These are phyloP conservation scores for Quambalaria eucalypti DNA, from an alignment of 1,284 basidiomycete species.

Conservation along the genomic window DNA sequence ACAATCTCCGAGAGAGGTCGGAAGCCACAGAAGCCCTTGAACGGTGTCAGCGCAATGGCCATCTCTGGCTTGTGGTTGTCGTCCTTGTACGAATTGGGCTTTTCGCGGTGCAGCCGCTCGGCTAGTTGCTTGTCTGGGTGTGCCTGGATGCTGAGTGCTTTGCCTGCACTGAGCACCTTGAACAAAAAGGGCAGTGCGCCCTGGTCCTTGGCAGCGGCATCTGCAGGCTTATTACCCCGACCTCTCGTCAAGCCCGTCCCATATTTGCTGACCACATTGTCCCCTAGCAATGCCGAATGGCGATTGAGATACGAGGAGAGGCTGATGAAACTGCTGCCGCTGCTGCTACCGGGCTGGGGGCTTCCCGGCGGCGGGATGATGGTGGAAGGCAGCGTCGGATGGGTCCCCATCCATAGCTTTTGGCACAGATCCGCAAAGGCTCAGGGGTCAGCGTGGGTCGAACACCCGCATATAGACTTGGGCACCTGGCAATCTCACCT, in stretches of 20 bases:
- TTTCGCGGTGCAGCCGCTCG: constrained; percentile 62
- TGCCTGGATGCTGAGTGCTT: constrained; percentile 91
- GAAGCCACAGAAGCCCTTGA: constrained; percentile 86
- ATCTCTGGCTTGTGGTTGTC: constrained; percentile 96
- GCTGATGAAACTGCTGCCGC: not conserved
- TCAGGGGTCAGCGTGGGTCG: too few species aligned
- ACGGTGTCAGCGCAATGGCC: constrained; percentile 86
- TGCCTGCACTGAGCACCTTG: constrained; percentile 66
- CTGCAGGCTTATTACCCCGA: not conserved
- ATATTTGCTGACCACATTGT: constrained; percentile 14
- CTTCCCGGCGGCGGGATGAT: constrained; percentile 38
- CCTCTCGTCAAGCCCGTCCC: not conserved
- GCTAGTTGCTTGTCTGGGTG: constrained; percentile 91
- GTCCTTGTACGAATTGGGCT: constrained; percentile 84
- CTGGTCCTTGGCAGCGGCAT: not conserved
- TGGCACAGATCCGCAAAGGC: constrained; percentile 50
- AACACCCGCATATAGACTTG: not conserved
- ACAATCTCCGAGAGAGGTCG: constrained; percentile 66
- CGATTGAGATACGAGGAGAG: constrained; percentile 20
- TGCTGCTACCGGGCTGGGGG: not conserved
- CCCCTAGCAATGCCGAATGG: constrained; percentile 27
- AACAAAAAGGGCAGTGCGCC: constrained; percentile 41
- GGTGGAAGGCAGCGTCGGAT: constrained; percentile 73
- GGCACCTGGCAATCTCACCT: constrained; percentile 13
- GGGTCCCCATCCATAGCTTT: constrained; percentile 87